A percentile compares a stretch with the other conserved stretches of the same genome.
Evolutionary conservation across 441 rosid species (phyloP).

Genomic region (Populus hybrid): DNA sequence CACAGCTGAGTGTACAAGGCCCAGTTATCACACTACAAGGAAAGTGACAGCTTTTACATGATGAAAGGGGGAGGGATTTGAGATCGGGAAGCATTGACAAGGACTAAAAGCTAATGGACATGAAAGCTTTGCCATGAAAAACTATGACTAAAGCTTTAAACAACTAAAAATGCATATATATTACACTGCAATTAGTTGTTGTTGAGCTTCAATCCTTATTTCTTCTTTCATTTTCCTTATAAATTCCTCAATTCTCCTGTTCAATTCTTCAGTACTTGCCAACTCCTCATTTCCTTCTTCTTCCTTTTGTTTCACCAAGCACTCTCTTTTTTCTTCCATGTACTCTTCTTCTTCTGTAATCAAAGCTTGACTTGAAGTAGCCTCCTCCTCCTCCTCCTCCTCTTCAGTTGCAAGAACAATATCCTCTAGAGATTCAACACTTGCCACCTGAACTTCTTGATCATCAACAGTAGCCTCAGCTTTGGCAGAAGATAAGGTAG

Average conservation of each 20-base stretch:
- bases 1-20: background rate
- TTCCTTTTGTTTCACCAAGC: background rate
- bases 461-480: slow-evolving; percentile 1
- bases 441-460: background rate
- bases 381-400: slow-evolving; percentile 8
- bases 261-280: slow-evolving; percentile 41
- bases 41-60: background rate
- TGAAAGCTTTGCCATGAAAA: background rate
- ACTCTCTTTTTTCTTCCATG: slow-evolving; percentile 8
- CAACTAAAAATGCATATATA: background rate
- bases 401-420: slow-evolving; percentile 13
- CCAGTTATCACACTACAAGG: background rate
- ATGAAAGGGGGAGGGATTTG: background rate
- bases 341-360: slow-evolving; percentile 3
- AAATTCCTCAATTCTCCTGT: slow-evolving; percentile 51
- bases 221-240: slow-evolving; percentile 65
- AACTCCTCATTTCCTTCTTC: slow-evolving; percentile 21
- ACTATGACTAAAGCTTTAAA: background rate
- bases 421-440: background rate
- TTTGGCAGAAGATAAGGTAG: slow-evolving; percentile 4
- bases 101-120: background rate
- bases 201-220: slow-evolving; percentile 48
- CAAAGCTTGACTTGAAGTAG: background rate
- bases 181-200: slow-evolving; percentile 32
- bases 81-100: background rate